phyloP scores from a whole-genome alignment of 129 eudicot genomes.

The Chrysanthemum seticuspe region DNA sequence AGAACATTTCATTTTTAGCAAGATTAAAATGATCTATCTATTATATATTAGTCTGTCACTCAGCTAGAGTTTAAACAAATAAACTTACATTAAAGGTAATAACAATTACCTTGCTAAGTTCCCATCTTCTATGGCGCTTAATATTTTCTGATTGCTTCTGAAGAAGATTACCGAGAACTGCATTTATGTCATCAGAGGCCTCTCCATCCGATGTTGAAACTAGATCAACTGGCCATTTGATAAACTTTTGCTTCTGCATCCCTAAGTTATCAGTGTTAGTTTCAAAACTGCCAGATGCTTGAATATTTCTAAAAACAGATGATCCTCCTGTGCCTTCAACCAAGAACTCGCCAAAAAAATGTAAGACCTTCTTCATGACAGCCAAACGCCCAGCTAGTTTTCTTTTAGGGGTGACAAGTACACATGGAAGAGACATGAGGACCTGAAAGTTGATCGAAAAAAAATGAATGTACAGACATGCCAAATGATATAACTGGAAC shows the following conservation, averaged over 20 bases:
- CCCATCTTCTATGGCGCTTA: constrained; percentile 96
- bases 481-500: background rate
- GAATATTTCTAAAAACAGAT: constrained; percentile 59
- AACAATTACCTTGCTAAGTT: constrained; percentile 61
- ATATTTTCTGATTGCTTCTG: constrained; percentile 58
- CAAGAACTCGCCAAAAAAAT: constrained; percentile 80
- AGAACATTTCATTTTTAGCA: too few species aligned
- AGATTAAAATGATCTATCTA: too few species aligned
- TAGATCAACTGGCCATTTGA: constrained; percentile 52
- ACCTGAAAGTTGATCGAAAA: constrained; percentile 58
- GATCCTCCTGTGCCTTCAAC: constrained; percentile 99
- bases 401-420: constrained; percentile 93
- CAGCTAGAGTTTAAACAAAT: background rate
- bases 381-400: constrained; percentile 91
- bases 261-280: constrained; percentile 52
- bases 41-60: too few species aligned
- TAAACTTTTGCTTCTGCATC: constrained; percentile 50
- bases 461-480: constrained; percentile 25
- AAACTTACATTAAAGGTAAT: background rate
- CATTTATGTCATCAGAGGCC: constrained; percentile 36
- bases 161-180: constrained; percentile 40
- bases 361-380: constrained; percentile 69
- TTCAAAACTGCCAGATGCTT: constrained; percentile 57
- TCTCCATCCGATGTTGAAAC: constrained; percentile 46
- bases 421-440: constrained; percentile 85